Evolutionary conservation across 2,329 filamentous ascomycete genomes (phyloP), one percentile per base, ranked within the genome.

Genomic region (Monascus ruber): DNA sequence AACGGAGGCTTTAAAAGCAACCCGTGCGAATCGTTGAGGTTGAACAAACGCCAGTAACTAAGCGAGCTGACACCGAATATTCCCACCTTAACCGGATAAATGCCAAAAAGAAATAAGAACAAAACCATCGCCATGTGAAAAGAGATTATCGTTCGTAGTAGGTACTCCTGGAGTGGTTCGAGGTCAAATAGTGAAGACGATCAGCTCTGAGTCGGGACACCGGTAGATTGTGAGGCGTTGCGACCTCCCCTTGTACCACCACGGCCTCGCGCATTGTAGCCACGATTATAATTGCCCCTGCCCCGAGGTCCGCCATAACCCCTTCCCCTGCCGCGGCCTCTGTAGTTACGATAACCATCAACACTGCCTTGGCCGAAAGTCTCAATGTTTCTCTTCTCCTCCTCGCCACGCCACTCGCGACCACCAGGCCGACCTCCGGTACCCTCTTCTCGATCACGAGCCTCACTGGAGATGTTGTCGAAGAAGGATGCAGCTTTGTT

Each of bases 281-380:
- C 68, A 42, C 67, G 62, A 45, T 53, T 59, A 41, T 69, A 69
- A 34, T 69, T 63, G 32, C 67, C 64, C 46, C 66, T 58, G 33
- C 71, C 71, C 43, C 73, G 67, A n/a, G 33, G 24, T 27, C 47
- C 47, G 24, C 62, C 60, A 35, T 67, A 63, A 17, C 73, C 70
- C 44, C 70, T 60, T 28, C 73, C 72, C 38, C 73, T 67, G 25
- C 82, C 80, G 36, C 83, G 76, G 24, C 85, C 84, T 41, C 87
- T 79, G 29, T 84, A 84, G 33, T 86, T 76, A 37, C 87, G 81
- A 63, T 80, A 91, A 47, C 84, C 81, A 44, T 98, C 91, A 24
- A 98, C 88, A 50, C 87, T 95, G 38, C 88, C 88, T 61, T 96
- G 88, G 6, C 91, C 91, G 51, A 98, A 98, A 0, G 91, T 98